Conservation (phyloP, 2,329 filamentous ascomycete species). For the Lasiodiplodia gonubiensis region DNA sequence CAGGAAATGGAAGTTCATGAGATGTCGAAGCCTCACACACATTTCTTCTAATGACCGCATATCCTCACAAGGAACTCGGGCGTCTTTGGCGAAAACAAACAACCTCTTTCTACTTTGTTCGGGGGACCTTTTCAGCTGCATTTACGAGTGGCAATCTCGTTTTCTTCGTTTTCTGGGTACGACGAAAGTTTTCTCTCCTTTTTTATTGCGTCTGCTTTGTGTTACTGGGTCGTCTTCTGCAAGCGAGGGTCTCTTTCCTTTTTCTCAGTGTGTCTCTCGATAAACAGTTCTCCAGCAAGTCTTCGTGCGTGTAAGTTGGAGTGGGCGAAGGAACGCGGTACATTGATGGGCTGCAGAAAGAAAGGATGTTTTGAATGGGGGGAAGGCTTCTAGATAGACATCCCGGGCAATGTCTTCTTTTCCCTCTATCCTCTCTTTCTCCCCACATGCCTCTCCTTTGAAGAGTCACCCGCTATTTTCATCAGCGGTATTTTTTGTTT, state of each 20-base stretch:
- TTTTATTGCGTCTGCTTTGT: constrained; percentile 16
- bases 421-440: constrained; percentile 23
- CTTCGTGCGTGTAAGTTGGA: constrained; percentile 27
- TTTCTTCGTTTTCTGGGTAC: constrained; percentile 48
- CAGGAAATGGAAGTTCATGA: constrained; percentile 99
- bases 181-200: constrained; percentile 30
- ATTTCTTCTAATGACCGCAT: constrained; percentile 85
- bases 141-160: constrained; percentile 47
- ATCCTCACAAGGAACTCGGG: constrained; percentile 45
- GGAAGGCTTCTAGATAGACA: constrained; percentile 12
- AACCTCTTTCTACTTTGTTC: constrained; percentile 34
- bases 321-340: constrained; percentile 24
- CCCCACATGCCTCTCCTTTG: constrained; percentile 24
- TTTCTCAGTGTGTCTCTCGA: constrained; percentile 24
- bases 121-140: constrained; percentile 43
- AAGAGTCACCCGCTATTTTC: constrained; percentile 16
- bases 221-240: constrained; percentile 23
- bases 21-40: constrained; percentile 97
- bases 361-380: constrained; percentile 2
- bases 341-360: constrained; percentile 15
- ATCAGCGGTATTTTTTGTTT: constrained; percentile 14
- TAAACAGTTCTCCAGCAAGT: constrained; percentile 23
- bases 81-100: constrained; percentile 47
- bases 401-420: constrained; percentile 23
- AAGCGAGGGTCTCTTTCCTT: constrained; percentile 27